Conservation (phyloP, 1,284 basidiomycete genomes). For the Neotropicomus parvogracilis region DNA sequence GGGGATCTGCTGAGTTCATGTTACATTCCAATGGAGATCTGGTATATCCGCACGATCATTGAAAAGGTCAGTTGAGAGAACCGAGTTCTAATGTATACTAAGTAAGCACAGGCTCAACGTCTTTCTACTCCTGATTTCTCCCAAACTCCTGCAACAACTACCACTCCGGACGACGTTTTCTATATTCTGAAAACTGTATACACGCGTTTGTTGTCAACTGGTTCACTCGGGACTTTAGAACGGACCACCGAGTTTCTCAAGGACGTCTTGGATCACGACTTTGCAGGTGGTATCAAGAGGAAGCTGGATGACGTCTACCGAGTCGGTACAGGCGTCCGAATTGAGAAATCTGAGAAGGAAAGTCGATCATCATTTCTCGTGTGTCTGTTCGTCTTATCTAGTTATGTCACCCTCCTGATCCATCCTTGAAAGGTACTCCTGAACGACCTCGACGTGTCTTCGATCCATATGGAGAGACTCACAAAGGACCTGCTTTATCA, state of each 20-base stretch:
- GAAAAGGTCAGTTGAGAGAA: slow-evolving; percentile 63
- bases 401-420: background rate
- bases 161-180: slow-evolving; percentile 90
- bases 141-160: slow-evolving; percentile 58
- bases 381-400: slow-evolving; percentile 32
- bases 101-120: slow-evolving; percentile 57
- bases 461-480: slow-evolving; percentile 81
- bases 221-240: slow-evolving; percentile 58
- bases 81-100: background rate
- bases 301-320: slow-evolving; percentile 88
- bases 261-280: slow-evolving; percentile 78
- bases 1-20: slow-evolving; percentile 68
- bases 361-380: slow-evolving; percentile 78
- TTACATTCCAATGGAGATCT: slow-evolving; percentile 87
- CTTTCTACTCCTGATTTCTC: slow-evolving; percentile 66
- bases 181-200: slow-evolving; percentile 88
- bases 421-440: slow-evolving; percentile 63
- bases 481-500: slow-evolving; percentile 64
- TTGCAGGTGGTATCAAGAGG: slow-evolving; percentile 70
- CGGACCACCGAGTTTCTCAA: slow-evolving; percentile 60
- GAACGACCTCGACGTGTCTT: slow-evolving; percentile 87
- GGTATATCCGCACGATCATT: slow-evolving; percentile 86
- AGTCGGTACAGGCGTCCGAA: slow-evolving; percentile 46
- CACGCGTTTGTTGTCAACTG: slow-evolving; percentile 70
- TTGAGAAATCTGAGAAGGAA: slow-evolving; percentile 76